A percentile compares a stretch with the other conserved stretches of the same genome.
Conservation (phyloP, 805 yeast genomes). For the Starmera caribaea region DNA sequence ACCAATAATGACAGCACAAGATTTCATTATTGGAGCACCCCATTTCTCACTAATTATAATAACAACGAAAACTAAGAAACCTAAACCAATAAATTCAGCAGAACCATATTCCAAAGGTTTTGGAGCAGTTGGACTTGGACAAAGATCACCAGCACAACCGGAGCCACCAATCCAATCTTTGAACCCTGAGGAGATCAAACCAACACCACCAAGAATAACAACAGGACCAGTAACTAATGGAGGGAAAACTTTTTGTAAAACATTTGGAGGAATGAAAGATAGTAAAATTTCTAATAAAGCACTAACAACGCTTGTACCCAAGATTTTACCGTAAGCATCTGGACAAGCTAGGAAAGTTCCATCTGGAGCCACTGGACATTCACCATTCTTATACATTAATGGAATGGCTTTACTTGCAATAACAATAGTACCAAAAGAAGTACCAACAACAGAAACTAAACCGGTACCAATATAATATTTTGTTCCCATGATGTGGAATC, state of each 20-base stretch:
- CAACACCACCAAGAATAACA: slow-evolving; percentile 72
- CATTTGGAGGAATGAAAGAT: slow-evolving; percentile 69
- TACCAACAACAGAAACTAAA: slow-evolving; percentile 80
- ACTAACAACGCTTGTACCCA: slow-evolving; percentile 75
- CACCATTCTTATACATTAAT: slow-evolving; percentile 66
- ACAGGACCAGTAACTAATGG: slow-evolving; percentile 93
- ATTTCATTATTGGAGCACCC: slow-evolving; percentile 92
- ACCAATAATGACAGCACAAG: slow-evolving; percentile 87
- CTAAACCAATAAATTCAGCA: slow-evolving; percentile 79
- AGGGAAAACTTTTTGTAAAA: slow-evolving; percentile 70
- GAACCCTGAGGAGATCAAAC: slow-evolving; percentile 63
- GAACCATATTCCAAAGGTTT: slow-evolving; percentile 70
- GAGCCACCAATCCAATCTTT: slow-evolving; percentile 86
- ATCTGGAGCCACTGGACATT: slow-evolving; percentile 51
- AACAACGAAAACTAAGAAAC: slow-evolving; percentile 68
- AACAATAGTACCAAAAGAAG: slow-evolving; percentile 81
- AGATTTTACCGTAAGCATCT: slow-evolving; percentile 79
- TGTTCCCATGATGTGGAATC: slow-evolving; percentile 68
- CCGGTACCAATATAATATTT: slow-evolving; percentile 83
- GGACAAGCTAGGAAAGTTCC: slow-evolving; percentile 75
- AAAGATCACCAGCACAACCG: slow-evolving; percentile 41
- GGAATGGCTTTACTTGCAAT: slow-evolving; percentile 71
- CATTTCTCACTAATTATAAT: slow-evolving; percentile 73
- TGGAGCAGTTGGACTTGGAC: slow-evolving; percentile 43
- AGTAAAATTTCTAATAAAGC: slow-evolving; percentile 63